These are phyloP conservation scores for Borealophlyctis nickersoniae DNA, from an alignment of 192 early-diverging fungal species.

Conservation along the genomic window DNA sequence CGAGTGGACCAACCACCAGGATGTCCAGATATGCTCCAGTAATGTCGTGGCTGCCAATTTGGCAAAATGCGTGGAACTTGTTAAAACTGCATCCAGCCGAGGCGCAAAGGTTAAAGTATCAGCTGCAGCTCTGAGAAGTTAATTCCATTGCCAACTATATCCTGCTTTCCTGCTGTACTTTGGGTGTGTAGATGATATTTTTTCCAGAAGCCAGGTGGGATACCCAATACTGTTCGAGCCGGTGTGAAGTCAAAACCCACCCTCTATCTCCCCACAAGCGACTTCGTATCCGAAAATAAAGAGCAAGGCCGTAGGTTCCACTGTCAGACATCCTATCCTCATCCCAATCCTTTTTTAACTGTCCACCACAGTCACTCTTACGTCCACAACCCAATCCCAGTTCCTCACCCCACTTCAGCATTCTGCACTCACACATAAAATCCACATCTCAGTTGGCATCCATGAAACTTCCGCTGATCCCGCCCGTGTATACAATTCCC, in stretches of 20 bases:
- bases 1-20: too few species aligned
- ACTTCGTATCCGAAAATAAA: conserved; percentile 64
- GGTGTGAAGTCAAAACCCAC: background rate
- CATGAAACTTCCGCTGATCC: conserved; percentile 49
- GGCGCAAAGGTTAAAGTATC: background rate
- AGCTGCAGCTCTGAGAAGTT: background rate
- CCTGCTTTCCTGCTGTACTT: background rate
- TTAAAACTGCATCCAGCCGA: background rate
- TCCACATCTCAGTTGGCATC: conserved; percentile 77
- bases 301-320: conserved; percentile 5
- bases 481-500: conserved; percentile 10
- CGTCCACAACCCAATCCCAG: conserved; percentile 42
- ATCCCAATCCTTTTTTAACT: background rate
- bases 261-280: conserved; percentile 35
- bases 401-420: conserved; percentile 64
- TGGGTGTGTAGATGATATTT: conserved; percentile 56
- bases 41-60: conserved; percentile 1
- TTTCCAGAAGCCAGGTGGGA: conserved; percentile 66
- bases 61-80: background rate
- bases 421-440: conserved; percentile 51
- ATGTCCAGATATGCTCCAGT: conserved; percentile 2
- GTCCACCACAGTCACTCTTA: conserved; percentile 32
- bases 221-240: background rate
- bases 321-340: background rate
- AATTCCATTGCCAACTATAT: background rate